Base-by-base conservation (phyloP, 148 eudicot species). In the Vaccinium macrocarpon region DNA sequence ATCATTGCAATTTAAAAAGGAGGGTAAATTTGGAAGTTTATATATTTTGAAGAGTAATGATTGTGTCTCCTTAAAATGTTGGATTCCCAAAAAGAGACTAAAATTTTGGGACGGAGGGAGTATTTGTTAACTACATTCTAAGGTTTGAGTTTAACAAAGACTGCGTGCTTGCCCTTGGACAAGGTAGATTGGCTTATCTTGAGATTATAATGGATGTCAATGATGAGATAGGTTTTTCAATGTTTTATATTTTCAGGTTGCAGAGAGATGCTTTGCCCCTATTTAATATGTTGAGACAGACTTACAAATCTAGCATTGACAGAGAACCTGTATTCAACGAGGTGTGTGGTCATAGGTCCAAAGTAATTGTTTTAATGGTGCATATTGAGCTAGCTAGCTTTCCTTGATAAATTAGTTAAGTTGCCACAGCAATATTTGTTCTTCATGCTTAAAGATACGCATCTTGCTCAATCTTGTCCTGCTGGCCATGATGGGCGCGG, bases 181-280 rank as follows among this genome's bases (percentile, higher is more conserved):
- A 35, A n/a, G n/a, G 32, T 59, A 21, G 70, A 81, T 61, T 46
- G 35, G 74, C 74, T 81, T 64, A 46, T 46, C 74, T 62, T 46
- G 21, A 46, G 72, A 42, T 62, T 48, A 14, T 61, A n/a, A 35
- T 62, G 12, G 12, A 46, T 46, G 74, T 23, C 5, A 11, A 81
- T 48, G 16, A 62, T 14, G 14, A 46, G 56, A n/a, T 81, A 23
- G 7, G 14, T 15, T 62, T 62, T 38, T 13, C 1, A 56, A 32
- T 75, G 5, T 49, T 18, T 12, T 75, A 76, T 53, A 57, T 68
- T 56, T 89, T 86, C 93, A 96, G 98, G 90, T 87, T 96, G 91
- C 88, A 92, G 91, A 94, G 98, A 88, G 98, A 96, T 86, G 98
- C 98, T 87, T 89, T 96, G 88, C 98, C 98, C 56, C 90, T 96